Base-by-base conservation (phyloP, 495 filamentous ascomycete genomes). In the Lasiosphaeris hirsuta region DNA sequence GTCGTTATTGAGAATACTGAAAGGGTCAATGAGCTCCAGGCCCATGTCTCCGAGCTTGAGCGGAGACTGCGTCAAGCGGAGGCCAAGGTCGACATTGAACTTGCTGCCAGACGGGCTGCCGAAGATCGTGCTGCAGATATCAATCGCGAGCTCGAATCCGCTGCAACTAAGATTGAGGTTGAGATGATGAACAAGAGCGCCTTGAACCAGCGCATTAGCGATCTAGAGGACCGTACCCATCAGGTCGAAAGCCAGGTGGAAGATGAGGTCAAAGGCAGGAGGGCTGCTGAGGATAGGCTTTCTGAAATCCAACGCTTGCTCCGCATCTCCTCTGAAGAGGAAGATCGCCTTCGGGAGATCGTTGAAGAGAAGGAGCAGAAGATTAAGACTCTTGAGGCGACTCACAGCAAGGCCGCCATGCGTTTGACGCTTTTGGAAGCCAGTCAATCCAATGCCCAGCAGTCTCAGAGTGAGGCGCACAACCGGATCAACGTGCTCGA, bases 241-340 rank as follows among this genome's bases (percentile, higher is more conserved):
- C 60, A 66, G 37, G 72, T 76, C 6, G 79, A 81, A 48, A 60
- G 51, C 13, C 69, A 71, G 46, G 69, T 69, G 0, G 75, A 80
- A 56, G 74, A 82, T 34, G 90, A 94, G 61, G 76, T 85, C 57
- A 81, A 84, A 43, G 72, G 69, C 44, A 83, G 90, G 46, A 79
- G 85, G 45, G 81, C 83, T 8, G 83, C 86, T 2, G 88, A 93
- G 64, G 88, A 92, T 65, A 84, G 84, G 51, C 76, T 91, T 23
- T 78, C 81, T 38, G 87, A 94, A 63, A 78, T 85, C 30, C 83
- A 90, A 68, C 80, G 83, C 54, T 78, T 87, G 14, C 76, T 94
- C 6, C 83, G 85, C 58, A 80, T 86, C 58, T 76, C 79, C 40
- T 75, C 79, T 7, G 87, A 88, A 38, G 86, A 93, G 64, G 89